Conservation (phyloP, 1,139 yeast species). For the Scheffersomyces lignicola region DNA sequence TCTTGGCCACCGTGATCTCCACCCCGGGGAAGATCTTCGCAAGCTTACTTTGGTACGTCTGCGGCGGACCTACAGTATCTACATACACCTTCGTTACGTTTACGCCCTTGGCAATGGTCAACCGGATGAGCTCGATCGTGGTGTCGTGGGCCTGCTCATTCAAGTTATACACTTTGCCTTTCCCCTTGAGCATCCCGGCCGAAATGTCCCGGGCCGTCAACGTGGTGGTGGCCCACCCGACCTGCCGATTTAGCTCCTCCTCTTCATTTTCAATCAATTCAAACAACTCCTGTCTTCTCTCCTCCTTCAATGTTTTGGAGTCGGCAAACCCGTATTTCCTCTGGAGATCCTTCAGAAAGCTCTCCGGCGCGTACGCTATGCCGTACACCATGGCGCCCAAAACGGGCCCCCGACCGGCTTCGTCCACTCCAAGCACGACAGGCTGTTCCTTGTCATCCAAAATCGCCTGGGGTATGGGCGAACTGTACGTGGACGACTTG, state of each 20-base stretch:
- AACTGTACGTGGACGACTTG: slow-evolving; percentile 35
- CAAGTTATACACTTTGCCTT: slow-evolving; percentile 63
- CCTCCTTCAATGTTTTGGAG: slow-evolving; percentile 82
- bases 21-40: slow-evolving; percentile 66
- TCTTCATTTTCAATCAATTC: slow-evolving; percentile 50
- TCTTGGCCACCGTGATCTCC: slow-evolving; percentile 83
- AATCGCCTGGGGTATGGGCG: slow-evolving; percentile 28
- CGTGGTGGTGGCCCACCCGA: slow-evolving; percentile 88
- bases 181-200: slow-evolving; percentile 78
- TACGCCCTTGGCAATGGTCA: slow-evolving; percentile 59
- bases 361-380: slow-evolving; percentile 67
- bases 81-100: slow-evolving; percentile 72
- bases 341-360: slow-evolving; percentile 52
- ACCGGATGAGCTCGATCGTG: slow-evolving; percentile 73
- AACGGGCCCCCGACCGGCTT: slow-evolving; percentile 98
- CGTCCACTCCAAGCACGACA: slow-evolving; percentile 84
- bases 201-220: slow-evolving; percentile 88
- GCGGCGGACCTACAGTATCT: slow-evolving; percentile 97
- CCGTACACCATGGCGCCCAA: slow-evolving; percentile 98
- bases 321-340: slow-evolving; percentile 81
- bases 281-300: slow-evolving; percentile 62
- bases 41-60: slow-evolving; percentile 74
- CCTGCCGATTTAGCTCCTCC: slow-evolving; percentile 50
- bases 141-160: slow-evolving; percentile 97
- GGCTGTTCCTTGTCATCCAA: slow-evolving; percentile 17